Evolutionary conservation across 805 yeast species (phyloP), one percentile per base, ranked within the genome.

Genomic region (Saturnispora saitoi): DNA sequence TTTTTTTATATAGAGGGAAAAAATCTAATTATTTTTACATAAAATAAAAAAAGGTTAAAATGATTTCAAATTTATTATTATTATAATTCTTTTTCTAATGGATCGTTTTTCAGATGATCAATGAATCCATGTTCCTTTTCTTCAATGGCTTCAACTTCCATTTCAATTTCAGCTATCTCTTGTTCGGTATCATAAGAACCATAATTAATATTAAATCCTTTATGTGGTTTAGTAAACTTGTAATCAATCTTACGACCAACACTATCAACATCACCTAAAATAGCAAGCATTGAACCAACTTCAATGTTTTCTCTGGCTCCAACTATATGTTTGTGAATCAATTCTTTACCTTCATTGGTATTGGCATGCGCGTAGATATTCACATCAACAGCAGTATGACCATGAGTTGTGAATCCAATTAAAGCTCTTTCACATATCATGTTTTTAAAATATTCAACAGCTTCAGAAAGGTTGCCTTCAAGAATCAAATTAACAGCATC

Each of bases 401-500:
- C 98, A 59, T 88, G 95, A 0, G 97, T 90, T 9, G 95, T 75
- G 96, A 96, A 90, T n/a, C 96, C 97, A 15, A 88, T 78, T 64
- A 85, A 85, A 0, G 97, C 88, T 54, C 95, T 77, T n/a, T 67
- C 59, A 0, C 95, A 84, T 10, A 88, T 76, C 76, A 90, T 76
- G 48, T 80, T 73, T 59, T 86, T 83, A 49, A 88, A 64, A 36
- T 72, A 67, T 51, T 79, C 79, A 36, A 52, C 49, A 11, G 48
- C 50, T 14, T 48, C 40, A 20, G 39, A 34, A 14, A 51, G 44
- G 12, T 63, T 68, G 15, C 72, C 59, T 37, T 60, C 56, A 1
- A 56, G 54, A 37, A 61, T 59, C 43, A 69, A 58, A 3, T 61
- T 51, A 22, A 78, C 52, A 10, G 84, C 61, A 2, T 51, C 57